Evolutionary conservation across 2,329 filamentous ascomycete genomes (phyloP).

Genomic region (Colletotrichum sp.): DNA sequence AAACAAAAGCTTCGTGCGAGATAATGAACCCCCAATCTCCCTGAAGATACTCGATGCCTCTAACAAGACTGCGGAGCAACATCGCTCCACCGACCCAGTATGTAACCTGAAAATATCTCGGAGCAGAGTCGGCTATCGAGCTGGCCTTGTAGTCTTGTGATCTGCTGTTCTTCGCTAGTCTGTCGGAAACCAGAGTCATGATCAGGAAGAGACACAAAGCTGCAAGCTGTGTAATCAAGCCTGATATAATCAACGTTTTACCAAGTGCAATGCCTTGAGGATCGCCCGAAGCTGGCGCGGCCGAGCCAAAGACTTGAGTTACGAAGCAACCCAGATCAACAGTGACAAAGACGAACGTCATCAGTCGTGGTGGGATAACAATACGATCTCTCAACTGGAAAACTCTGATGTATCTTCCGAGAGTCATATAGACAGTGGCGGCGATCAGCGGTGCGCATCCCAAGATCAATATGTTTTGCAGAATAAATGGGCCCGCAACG

Average conservation of each 20-base stretch:
- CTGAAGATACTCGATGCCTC: neutral
- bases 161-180: neutral
- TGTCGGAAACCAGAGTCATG: neutral
- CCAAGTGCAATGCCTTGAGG: neutral
- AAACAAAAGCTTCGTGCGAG: neutral
- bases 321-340: neutral
- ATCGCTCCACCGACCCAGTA: neutral
- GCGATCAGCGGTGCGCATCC: neutral
- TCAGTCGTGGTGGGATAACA: neutral
- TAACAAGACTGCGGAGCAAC: neutral
- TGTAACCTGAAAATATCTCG: neutral
- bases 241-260: neutral
- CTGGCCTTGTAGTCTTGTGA: neutral
- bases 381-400: neutral
- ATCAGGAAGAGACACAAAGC: neutral
- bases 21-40: neutral
- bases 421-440: neutral
- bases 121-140: neutral
- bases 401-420: neutral
- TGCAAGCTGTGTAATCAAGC: neutral
- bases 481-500: neutral
- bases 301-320: neutral
- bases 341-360: neutral
- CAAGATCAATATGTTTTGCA: neutral
- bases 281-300: neutral